Evolutionary conservation across 441 rosid genomes (phyloP).

Genomic region (Mallotus repandus): DNA sequence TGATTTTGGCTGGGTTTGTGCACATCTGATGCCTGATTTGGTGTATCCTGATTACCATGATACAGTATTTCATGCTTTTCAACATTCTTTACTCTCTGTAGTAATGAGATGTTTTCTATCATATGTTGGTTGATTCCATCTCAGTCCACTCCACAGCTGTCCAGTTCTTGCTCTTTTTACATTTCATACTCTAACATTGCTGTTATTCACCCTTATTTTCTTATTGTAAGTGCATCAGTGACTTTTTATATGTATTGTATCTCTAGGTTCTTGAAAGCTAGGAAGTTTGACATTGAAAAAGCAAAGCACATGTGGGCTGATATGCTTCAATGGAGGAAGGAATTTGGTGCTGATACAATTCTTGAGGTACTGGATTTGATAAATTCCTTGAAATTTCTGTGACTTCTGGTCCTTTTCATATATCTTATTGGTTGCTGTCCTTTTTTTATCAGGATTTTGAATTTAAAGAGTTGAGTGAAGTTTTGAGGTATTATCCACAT

Average conservation of each 20-base stretch:
- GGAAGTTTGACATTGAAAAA: conserved; percentile 78
- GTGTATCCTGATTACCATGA: too few species aligned
- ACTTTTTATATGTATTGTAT: conserved; percentile 13
- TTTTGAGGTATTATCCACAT: conserved; percentile 83
- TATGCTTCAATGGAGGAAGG: conserved; percentile 82
- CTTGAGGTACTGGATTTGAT: conserved; percentile 44
- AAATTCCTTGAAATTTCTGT: conserved; percentile 20
- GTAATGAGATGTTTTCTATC: background rate
- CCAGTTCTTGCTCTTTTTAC: background rate
- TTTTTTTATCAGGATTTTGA: conserved; percentile 64
- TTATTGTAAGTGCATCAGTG: too few species aligned
- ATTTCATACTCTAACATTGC: background rate
- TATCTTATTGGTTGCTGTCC: conserved; percentile 18
- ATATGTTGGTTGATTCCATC: background rate
- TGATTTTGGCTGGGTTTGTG: too few species aligned
- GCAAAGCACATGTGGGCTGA: conserved; percentile 87
- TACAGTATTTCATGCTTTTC: background rate
- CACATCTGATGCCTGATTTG: too few species aligned
- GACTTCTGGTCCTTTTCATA: conserved; percentile 4
- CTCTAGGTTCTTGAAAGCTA: conserved; percentile 70
- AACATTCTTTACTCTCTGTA: background rate
- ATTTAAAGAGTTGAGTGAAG: conserved; percentile 68
- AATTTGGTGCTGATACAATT: conserved; percentile 62
- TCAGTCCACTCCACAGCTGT: background rate
- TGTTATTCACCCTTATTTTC: background rate